phyloP scores from a whole-genome alignment of 2,329 filamentous ascomycete genomes.

The Trichoderma harzianum region DNA sequence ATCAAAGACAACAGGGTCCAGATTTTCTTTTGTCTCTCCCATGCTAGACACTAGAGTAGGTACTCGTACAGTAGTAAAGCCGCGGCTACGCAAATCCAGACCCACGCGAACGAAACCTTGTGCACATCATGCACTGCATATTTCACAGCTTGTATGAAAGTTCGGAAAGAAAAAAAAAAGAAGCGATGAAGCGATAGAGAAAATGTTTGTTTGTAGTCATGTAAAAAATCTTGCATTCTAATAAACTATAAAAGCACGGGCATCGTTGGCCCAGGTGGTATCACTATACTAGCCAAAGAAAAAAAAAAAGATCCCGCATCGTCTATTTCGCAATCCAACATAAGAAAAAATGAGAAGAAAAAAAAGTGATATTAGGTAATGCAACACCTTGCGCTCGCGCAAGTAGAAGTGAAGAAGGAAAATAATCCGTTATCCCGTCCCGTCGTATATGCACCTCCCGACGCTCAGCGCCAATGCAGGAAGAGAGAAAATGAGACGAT shows the following conservation, averaged over 20 bases:
- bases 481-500: not conserved
- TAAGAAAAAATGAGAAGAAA: constrained; percentile 17
- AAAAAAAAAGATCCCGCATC: constrained; percentile 1
- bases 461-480: constrained; percentile 13
- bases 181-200: not conserved
- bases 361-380: constrained; percentile 20
- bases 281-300: constrained; percentile 11
- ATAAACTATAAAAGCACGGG: not conserved
- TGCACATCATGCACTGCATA: not conserved
- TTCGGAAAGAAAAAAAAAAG: not conserved
- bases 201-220: not conserved
- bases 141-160: not conserved
- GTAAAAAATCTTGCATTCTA: constrained; percentile 9
- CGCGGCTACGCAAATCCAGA: not conserved
- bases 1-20: not conserved
- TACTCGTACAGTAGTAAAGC: not conserved
- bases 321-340: constrained; percentile 2
- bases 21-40: not conserved
- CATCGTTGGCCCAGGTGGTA: constrained; percentile 14
- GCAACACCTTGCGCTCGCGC: constrained; percentile 8
- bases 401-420: not conserved
- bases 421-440: not conserved
- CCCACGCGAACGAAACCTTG: not conserved
- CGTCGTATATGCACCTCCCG: constrained; percentile 11
- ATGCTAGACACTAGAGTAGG: not conserved